These are phyloP conservation scores for Pseudogymnoascus sp. DNA, from an alignment of 2,329 filamentous ascomycete genomes.

Conservation along the genomic window DNA sequence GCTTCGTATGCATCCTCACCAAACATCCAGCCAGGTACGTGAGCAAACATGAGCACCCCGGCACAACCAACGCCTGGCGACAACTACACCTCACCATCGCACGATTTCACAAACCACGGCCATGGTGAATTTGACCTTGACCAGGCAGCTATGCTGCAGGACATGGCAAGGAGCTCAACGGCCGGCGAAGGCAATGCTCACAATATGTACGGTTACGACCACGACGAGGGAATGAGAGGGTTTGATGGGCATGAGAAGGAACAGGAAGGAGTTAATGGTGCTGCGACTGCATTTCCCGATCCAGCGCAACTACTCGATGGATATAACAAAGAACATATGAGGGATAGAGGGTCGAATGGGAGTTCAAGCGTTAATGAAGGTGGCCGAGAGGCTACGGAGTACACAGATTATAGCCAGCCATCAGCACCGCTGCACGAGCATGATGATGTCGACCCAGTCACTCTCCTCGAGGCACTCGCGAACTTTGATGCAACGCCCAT, in stretches of 20 bases:
- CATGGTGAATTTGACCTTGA: conserved; percentile 12
- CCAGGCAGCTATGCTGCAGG: conserved; percentile 14
- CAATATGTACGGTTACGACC: conserved; percentile 13
- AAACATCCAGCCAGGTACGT: conserved; percentile 12
- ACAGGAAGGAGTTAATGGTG: conserved; percentile 5
- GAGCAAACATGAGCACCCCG: conserved; percentile 6
- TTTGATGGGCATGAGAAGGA: conserved; percentile 10
- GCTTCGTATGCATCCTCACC: conserved; percentile 11
- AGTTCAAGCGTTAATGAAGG: background rate
- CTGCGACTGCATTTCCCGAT: conserved; percentile 10
- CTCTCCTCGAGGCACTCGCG: conserved; percentile 23
- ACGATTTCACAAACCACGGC: background rate
- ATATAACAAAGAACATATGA: conserved; percentile 2
- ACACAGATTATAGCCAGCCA: background rate
- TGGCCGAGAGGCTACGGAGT: background rate
- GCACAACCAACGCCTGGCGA: conserved; percentile 1
- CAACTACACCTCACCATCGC: conserved; percentile 1
- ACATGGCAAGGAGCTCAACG: conserved; percentile 13
- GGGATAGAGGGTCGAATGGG: background rate
- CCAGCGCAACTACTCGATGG: conserved; percentile 10
- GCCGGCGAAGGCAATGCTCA: conserved; percentile 3
- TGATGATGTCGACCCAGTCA: conserved; percentile 19
- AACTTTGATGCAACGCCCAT: conserved; percentile 18
- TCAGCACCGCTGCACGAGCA: background rate
- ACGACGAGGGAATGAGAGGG: conserved; percentile 9